Evolutionary conservation across 169 alveolate genomes (phyloP), one percentile per base, ranked within the genome.

Genomic region (Plasmodium gallinaceum): DNA sequence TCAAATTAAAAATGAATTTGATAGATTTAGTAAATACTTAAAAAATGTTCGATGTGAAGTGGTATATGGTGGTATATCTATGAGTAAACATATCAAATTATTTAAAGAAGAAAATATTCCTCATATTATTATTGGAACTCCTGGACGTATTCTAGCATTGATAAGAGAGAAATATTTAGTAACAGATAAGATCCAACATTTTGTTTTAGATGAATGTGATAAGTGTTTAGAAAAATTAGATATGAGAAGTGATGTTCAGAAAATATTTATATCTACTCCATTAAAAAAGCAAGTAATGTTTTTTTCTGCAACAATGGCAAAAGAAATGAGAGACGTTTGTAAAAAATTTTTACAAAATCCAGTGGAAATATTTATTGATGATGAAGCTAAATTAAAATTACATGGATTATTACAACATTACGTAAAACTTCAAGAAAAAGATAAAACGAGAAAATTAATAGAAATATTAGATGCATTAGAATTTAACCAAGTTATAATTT

Each of bases 161-260:
- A 96, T 97, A 16, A 95, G 96, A 88, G 97, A 96, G 72, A 97
- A 98, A 93, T 97, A 96, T 74, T 92, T 99, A 57, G 96, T 96
- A 88, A 94, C 98, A 90, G 97, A 96, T 70, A 95, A 97, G 65
- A 93, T 98, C 14, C 97, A 97, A 95, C 98, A 96, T 91, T 99
- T 99, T 91, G 99, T 99, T 52, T 95, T 99, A 72, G 99, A 99
- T 91, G 99, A 99, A 93, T 99, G 99, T 93, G 99, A 99, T 92
- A 98, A 98, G 93, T 98, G 99, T 96, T 97, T 99, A 73, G 99
- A 97, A 92, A 98, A 98, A 76, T 94, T 97, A 61, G 99, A 99
- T 93, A 98, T 98, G 99, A 94, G 99, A 89, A 97, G 97, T 64
- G 99, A 99, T 91, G 99, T 99, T n/a, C 99, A 99, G 94, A 92